These are phyloP conservation scores for Lichtheimia ornata DNA, from an alignment of 371 early-diverging fungal species.

Conservation along the genomic window DNA sequence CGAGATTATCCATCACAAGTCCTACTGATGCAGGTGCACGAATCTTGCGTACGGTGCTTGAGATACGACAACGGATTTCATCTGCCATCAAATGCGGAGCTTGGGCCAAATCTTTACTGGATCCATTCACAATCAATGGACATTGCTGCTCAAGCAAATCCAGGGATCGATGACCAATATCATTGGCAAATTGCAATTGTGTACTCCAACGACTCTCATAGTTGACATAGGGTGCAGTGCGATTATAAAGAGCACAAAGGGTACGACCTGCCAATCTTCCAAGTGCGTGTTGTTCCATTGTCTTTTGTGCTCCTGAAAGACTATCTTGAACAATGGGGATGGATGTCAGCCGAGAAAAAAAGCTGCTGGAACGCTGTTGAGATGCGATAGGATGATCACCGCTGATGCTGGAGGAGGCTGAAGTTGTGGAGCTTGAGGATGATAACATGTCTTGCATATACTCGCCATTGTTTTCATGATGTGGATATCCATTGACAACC, in stretches of 20 bases:
- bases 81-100: constrained; percentile 3
- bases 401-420: too few relatives aligned
- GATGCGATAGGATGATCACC: too few relatives aligned
- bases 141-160: constrained; percentile 53
- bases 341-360: constrained; percentile 5
- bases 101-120: constrained; percentile 3
- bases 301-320: neutral
- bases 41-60: neutral
- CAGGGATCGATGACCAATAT: constrained; percentile 63
- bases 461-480: neutral
- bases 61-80: constrained; percentile 4
- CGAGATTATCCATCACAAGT: constrained; percentile 9
- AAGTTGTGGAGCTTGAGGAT: too few relatives aligned
- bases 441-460: neutral
- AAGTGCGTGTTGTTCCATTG: constrained; percentile 6
- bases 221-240: neutral
- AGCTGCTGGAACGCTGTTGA: neutral
- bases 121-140: constrained; percentile 4
- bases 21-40: constrained; percentile 5
- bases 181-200: constrained; percentile 49
- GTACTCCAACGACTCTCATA: neutral
- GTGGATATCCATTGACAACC: neutral
- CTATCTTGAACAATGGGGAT: constrained; percentile 11
- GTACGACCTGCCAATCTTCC: constrained; percentile 9
- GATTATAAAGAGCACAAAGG: neutral